These are phyloP conservation scores for Podaxis mareebaensis DNA, from an alignment of 768 basidiomycete genomes.

Conservation along the genomic window DNA sequence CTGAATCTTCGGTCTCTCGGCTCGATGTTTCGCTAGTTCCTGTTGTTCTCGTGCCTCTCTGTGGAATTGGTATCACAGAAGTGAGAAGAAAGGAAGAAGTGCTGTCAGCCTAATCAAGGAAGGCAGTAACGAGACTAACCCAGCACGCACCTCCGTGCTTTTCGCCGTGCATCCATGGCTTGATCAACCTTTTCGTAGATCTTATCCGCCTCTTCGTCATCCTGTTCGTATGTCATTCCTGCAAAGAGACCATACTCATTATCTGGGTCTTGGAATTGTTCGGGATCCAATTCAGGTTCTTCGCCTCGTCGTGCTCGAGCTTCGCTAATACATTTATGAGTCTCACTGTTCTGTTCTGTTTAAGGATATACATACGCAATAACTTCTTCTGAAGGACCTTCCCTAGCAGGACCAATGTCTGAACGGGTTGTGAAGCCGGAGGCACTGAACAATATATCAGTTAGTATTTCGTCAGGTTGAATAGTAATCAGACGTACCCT, in stretches of 20 bases:
- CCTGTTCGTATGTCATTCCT: conserved; percentile 93
- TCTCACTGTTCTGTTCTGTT: background rate
- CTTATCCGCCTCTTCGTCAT: conserved; percentile 96
- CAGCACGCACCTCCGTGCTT: conserved; percentile 69
- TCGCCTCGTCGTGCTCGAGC: conserved; percentile 87
- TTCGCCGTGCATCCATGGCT: conserved; percentile 86
- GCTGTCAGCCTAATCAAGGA: conserved; percentile 28
- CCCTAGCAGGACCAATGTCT: conserved; percentile 97
- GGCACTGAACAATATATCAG: conserved; percentile 54
- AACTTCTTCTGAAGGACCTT: conserved; percentile 90
- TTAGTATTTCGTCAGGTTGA: background rate
- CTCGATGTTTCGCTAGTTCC: conserved; percentile 72
- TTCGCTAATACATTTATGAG: conserved; percentile 48
- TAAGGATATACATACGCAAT: conserved; percentile 62
- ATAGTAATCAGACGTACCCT: conserved; percentile 58
- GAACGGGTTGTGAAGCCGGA: conserved; percentile 98
- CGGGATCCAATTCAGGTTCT: conserved; percentile 85
- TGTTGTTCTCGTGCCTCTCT: conserved; percentile 77
- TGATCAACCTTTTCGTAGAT: conserved; percentile 93
- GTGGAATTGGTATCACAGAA: background rate
- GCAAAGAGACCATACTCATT: conserved; percentile 96
- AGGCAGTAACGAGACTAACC: conserved; percentile 39
- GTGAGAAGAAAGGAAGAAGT: conserved; percentile 18
- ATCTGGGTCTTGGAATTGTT: conserved; percentile 95
- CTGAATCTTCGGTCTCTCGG: conserved; percentile 92